Evolutionary conservation across 2,329 filamentous ascomycete species (phyloP), one percentile per base, ranked within the genome.

Genomic region (Xylaria arbuscula): DNA sequence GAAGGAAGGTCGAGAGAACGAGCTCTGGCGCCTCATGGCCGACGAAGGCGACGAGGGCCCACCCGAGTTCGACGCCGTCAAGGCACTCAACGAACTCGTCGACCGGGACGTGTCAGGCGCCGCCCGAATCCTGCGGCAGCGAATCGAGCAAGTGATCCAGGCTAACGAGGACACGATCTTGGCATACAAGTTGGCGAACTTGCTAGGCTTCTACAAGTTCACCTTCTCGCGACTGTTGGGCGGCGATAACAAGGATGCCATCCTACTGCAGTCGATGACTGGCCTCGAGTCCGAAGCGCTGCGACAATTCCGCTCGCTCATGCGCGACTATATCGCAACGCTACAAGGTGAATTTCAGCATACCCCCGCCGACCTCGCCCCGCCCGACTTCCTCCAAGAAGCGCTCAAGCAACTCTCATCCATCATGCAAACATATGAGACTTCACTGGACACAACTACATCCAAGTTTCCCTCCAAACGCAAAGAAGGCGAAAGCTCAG

Each of bases 71-170:
- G 93, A 98, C 78, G 91, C 93, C 0, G 85, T 90, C 36, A 92
- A 91, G 78, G 93, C 94, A 1, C 84, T 98, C 22, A 92, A 93
- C 72, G 90, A 96, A 70, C 86, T 99, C 2, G 93, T 98, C 32
- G 94, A 95, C 76, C 90, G 93, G 45, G 92, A 97, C 75, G 85
- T 98, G 55, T 88, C 89, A 2, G 93, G 93, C 0, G 94, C 95
- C 3, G 89, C 92, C 45, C 89, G 93, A 24, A 88, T 94, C n/a
- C 81, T 98, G n/a, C 90, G 92, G 32, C 94, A 98, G 78, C 88
- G 95, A 38, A 89, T 97, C 61, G 94, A 98, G 79, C 92, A 98
- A 75, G 92, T 97, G 22, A 91, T 98, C 17, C 94, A 97, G 75
- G 92, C 92, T 69, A 95, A 97, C 78, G 94, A 98, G 74, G 94